A percentile compares a stretch with the other conserved stretches of the same genome.
These are phyloP conservation scores for Fomes fomentarius DNA, from an alignment of 1,284 basidiomycete species.

Conservation along the genomic window DNA sequence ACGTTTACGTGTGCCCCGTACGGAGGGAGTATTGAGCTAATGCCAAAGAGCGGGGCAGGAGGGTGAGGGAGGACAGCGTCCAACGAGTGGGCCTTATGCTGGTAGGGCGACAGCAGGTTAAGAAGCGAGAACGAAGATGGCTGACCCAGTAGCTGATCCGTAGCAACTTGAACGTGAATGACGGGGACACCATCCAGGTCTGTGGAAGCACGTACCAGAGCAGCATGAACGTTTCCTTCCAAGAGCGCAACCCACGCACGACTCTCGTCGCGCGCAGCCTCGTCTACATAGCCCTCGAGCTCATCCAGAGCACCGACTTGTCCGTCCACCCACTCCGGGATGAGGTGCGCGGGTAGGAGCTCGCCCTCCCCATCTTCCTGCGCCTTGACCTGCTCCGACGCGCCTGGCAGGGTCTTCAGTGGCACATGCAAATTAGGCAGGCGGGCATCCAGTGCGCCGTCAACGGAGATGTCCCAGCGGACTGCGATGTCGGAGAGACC, in stretches of 20 bases:
- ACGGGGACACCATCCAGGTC: not conserved
- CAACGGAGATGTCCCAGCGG: slow-evolving; percentile 17
- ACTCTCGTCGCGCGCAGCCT: too few relatives aligned
- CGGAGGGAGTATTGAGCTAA: slow-evolving; percentile 61
- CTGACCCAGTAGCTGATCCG: slow-evolving; percentile 54
- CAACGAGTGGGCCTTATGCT: slow-evolving; percentile 34
- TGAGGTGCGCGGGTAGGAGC: too few relatives aligned
- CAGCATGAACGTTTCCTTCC: slow-evolving; percentile 71
- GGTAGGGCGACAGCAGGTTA: slow-evolving; percentile 38
- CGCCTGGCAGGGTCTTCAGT: too few relatives aligned
- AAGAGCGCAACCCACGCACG: too few relatives aligned
- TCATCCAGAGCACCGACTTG: slow-evolving; percentile 9
- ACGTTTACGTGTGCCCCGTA: slow-evolving; percentile 59
- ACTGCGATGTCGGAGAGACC: slow-evolving; percentile 39
- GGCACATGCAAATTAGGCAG: too few relatives aligned
- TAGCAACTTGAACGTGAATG: slow-evolving; percentile 28
- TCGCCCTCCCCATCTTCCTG: slow-evolving; percentile 17
- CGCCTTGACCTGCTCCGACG: slow-evolving; percentile 23
- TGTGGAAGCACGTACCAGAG: slow-evolving; percentile 59
- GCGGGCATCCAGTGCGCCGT: too few relatives aligned
- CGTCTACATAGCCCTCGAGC: slow-evolving; percentile 28
- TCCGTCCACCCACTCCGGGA: too few relatives aligned
- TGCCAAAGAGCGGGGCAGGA: slow-evolving; percentile 68
- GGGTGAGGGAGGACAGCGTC: slow-evolving; percentile 59
- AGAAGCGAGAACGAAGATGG: slow-evolving; percentile 44